phyloP scores from a whole-genome alignment of 768 basidiomycete species.

The Naganishia randhawae region DNA sequence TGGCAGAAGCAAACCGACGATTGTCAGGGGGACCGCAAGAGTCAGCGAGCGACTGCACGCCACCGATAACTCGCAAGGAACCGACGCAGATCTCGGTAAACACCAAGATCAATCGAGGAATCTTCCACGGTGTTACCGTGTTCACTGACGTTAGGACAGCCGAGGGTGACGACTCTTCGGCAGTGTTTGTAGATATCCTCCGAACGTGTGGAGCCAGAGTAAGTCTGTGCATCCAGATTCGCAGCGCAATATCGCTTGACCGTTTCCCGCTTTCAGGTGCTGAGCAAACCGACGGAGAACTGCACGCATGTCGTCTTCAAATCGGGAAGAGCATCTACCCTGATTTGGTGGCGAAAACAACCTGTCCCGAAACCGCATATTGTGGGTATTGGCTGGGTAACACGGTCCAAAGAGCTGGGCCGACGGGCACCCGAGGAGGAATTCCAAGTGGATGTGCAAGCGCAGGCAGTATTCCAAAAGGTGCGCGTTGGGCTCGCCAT shows the following conservation, averaged over 20 bases:
- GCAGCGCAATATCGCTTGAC: background rate
- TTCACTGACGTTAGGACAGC: constrained; percentile 50
- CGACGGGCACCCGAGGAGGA: constrained; percentile 38
- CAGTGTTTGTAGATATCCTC: constrained; percentile 47
- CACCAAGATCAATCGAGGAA: constrained; percentile 4
- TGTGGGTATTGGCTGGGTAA: constrained; percentile 51
- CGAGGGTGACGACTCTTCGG: constrained; percentile 47
- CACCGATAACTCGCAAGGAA: background rate
- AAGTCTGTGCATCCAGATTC: background rate
- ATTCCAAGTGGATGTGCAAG: constrained; percentile 39
- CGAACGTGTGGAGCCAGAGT: constrained; percentile 48
- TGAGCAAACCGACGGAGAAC: constrained; percentile 42
- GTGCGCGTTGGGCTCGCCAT: constrained; percentile 27
- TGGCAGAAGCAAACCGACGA: background rate
- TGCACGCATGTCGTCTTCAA: constrained; percentile 52
- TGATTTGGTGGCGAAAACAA: constrained; percentile 47
- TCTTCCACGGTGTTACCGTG: constrained; percentile 49
- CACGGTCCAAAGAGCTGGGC: constrained; percentile 45
- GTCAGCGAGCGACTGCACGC: background rate
- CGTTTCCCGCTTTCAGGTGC: constrained; percentile 36
- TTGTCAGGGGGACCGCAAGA: constrained; percentile 5
- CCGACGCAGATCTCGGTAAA: background rate
- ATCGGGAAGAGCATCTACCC: constrained; percentile 45
- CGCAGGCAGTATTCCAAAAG: constrained; percentile 48
- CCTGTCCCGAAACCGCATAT: constrained; percentile 38